Evolutionary conservation across 75 land plant species (phyloP), one percentile per base, ranked within the genome.

Genomic region (Selaginella tamariscina): DNA sequence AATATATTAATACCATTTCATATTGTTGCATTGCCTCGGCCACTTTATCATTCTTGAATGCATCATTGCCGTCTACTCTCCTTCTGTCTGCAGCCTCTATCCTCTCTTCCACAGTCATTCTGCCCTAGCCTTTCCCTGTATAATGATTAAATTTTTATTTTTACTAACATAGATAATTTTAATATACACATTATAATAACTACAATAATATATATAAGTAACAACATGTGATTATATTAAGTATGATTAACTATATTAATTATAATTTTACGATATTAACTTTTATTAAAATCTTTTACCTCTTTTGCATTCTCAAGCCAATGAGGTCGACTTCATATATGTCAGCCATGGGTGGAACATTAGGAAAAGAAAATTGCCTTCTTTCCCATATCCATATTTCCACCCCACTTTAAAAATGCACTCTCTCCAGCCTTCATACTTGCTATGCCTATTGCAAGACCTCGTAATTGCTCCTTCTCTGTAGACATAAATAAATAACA

Each of bases 31-130:
- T 83, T 29, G 99, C 99, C 78, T 81, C 99, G 24, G 79, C 88
- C 22, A 90, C 70, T 63, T 87, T 95, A 11, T 81, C 87, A 32
- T 90, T 88, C 69, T 87, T 95, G 69, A 84, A 95, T 13, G 80
- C 77, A 56, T 65, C 81, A 75, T 95, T 95, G 29, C 99, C 99
- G 70, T 85, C 83, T 70, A 80, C 73, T 72, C 76, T 83, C 73
- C 99, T 80, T 60, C 85, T 81, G 59, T 91, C 96, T 31, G 99
- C 99, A 66, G 89, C 86, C 55, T 80, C 87, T 74, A 95, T 95
- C 27, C 99, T 82, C 73, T 95, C 99, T 68, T 95, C 99, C 1
- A 91, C 99, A 1, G 91, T 91, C 99, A 95, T 95, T 95, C 97
- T 74, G 81, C 71, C 2, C 92, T 85, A 30, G 88, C 73, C 77